These are phyloP conservation scores for Helenozyma rhizophorensis DNA, from an alignment of 805 yeast genomes.

Conservation along the genomic window DNA sequence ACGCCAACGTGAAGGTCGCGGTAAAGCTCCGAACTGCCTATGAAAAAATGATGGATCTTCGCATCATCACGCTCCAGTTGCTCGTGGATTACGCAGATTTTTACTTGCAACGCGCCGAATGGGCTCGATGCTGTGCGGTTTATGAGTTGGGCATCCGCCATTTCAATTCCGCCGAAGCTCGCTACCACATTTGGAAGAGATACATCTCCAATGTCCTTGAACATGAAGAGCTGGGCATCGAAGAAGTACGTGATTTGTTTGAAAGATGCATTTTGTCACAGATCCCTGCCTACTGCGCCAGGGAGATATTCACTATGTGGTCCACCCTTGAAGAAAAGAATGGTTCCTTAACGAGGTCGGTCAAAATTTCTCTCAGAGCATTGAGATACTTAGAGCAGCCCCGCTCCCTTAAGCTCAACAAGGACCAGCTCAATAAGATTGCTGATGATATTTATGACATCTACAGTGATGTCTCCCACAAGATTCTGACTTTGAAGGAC, in stretches of 20 bases:
- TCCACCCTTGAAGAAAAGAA: constrained; percentile 56
- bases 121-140: constrained; percentile 50
- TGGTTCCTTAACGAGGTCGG: constrained; percentile 49
- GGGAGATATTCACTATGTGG: constrained; percentile 50
- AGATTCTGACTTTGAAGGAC: constrained; percentile 14
- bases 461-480: constrained; percentile 11
- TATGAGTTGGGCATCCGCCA: constrained; percentile 65
- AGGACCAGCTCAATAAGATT: constrained; percentile 12
- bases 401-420: constrained; percentile 2
- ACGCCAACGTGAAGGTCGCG: constrained; percentile 11
- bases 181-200: constrained; percentile 64
- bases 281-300: constrained; percentile 46
- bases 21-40: constrained; percentile 22
- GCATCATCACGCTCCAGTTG: constrained; percentile 64
- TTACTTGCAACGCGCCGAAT: constrained; percentile 43
- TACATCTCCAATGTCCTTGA: constrained; percentile 53
- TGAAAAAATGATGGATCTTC: constrained; percentile 34
- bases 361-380: constrained; percentile 19
- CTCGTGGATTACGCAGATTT: constrained; percentile 65
- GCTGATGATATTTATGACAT: constrained; percentile 21
- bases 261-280: constrained; percentile 51
- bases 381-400: constrained; percentile 10
- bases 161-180: constrained; percentile 53
- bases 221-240: constrained; percentile 6
- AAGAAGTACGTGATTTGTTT: constrained; percentile 61